These are phyloP conservation scores for Wallemia mellicola DNA, from an alignment of 1,284 basidiomycete genomes.

Conservation along the genomic window DNA sequence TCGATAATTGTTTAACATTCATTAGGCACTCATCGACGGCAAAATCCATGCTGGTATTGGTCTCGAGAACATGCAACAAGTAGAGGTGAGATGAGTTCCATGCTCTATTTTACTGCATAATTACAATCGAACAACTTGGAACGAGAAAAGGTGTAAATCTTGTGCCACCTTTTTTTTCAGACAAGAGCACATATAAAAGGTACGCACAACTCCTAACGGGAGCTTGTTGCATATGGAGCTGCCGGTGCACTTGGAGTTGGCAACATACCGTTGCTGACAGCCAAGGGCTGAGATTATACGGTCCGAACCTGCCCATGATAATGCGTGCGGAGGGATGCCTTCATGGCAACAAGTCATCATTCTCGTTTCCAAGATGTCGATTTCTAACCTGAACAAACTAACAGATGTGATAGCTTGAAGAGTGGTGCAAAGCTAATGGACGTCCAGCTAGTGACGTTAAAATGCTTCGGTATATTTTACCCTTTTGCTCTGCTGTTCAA, in stretches of 20 bases:
- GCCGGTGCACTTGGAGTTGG: not conserved
- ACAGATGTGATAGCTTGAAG: constrained; percentile 11
- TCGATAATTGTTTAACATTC: too few species aligned
- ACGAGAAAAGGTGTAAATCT: too few species aligned
- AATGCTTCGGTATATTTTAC: constrained; percentile 10
- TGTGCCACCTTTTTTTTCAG: too few species aligned
- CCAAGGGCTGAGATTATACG: constrained; percentile 5
- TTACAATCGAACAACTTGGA: constrained; percentile 1
- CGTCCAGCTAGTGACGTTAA: constrained; percentile 15
- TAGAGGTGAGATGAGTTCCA: constrained; percentile 6
- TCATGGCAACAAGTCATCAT: constrained; percentile 1
- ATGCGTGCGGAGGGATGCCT: constrained; percentile 5
- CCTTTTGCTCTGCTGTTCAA: not conserved
- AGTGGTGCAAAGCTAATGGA: constrained; percentile 14
- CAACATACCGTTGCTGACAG: not conserved
- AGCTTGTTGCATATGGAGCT: constrained; percentile 1
- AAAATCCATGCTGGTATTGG: constrained; percentile 16
- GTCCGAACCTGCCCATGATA: constrained; percentile 5
- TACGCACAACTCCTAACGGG: constrained; percentile 1
- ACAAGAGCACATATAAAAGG: not conserved
- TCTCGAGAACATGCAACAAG: constrained; percentile 13
- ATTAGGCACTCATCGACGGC: constrained; percentile 13
- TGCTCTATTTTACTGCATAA: not conserved
- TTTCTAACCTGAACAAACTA: not conserved
- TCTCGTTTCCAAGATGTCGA: not conserved